phyloP scores from a whole-genome alignment of 345 rosid genomes.

The Hypericum androsaemum region DNA sequence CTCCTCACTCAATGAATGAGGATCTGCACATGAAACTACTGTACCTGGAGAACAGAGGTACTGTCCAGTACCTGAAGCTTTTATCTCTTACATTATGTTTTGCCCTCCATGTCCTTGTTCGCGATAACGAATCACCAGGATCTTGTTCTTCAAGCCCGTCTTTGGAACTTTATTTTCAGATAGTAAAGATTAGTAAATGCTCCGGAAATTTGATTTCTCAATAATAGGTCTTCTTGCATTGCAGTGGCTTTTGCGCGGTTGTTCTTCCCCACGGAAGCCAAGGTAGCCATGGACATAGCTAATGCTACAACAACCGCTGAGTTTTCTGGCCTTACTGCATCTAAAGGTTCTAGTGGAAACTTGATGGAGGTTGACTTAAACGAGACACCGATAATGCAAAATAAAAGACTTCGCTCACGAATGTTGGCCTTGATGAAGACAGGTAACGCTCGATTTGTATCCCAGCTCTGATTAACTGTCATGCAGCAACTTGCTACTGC shows the following conservation, averaged over 20 bases:
- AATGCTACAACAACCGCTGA: constrained; percentile 58
- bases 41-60: constrained; percentile 96
- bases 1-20: constrained; percentile 47
- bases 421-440: constrained; percentile 89
- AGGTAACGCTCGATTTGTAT: constrained; percentile 27
- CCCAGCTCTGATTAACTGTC: no score
- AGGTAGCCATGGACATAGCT: constrained; percentile 86
- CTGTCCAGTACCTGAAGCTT: constrained; percentile 3
- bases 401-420: constrained; percentile 55
- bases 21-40: constrained; percentile 81
- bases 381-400: constrained; percentile 70
- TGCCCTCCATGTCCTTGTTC: no score
- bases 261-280: constrained; percentile 84
- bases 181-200: no score
- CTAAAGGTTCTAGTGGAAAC: constrained; percentile 52
- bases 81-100: background rate
- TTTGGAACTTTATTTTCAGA: no score
- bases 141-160: no score
- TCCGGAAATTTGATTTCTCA: background rate
- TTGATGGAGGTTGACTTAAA: constrained; percentile 76
- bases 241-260: constrained; percentile 85
- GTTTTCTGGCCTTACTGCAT: constrained; percentile 48
- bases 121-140: no score
- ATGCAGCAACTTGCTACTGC: no score
- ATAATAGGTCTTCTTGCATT: constrained; percentile 13